phyloP scores from a whole-genome alignment of 345 rosid genomes.

The Citrus medica region DNA sequence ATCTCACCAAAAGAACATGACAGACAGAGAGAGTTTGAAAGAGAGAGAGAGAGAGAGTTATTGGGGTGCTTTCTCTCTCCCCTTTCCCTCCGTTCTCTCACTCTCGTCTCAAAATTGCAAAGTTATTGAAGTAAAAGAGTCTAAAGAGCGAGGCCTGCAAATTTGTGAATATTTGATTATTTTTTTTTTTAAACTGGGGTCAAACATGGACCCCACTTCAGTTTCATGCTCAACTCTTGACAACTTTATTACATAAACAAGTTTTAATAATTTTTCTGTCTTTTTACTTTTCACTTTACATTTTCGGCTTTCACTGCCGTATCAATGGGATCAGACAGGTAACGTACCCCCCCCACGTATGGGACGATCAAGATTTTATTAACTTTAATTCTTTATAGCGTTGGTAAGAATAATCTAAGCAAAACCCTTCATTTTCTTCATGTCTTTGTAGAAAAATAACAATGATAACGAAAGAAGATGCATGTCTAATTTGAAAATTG shows the following conservation, averaged over 20 bases:
- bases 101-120: neutral
- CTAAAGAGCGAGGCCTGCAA: neutral
- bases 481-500: too few relatives aligned
- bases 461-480: too few relatives aligned
- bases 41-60: neutral
- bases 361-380: too few relatives aligned
- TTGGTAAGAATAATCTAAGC: too few relatives aligned
- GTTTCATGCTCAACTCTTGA: neutral
- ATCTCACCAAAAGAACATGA: conserved; percentile 5
- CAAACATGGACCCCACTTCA: conserved; percentile 15
- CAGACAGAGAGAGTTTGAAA: neutral
- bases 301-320: neutral
- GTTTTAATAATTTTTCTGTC: neutral
- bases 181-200: neutral
- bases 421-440: too few relatives aligned
- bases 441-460: too few relatives aligned
- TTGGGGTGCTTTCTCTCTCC: neutral
- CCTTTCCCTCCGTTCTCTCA: neutral
- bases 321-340: too few relatives aligned
- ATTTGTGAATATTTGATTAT: neutral
- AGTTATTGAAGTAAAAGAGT: neutral
- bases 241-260: neutral
- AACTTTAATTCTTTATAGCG: too few relatives aligned
- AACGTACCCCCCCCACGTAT: too few relatives aligned
- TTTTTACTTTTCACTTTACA: neutral